A percentile compares a stretch with the other conserved stretches of the same genome.
phyloP scores from a whole-genome alignment of 129 eudicot species.

The Heracleum sosnowskyi region DNA sequence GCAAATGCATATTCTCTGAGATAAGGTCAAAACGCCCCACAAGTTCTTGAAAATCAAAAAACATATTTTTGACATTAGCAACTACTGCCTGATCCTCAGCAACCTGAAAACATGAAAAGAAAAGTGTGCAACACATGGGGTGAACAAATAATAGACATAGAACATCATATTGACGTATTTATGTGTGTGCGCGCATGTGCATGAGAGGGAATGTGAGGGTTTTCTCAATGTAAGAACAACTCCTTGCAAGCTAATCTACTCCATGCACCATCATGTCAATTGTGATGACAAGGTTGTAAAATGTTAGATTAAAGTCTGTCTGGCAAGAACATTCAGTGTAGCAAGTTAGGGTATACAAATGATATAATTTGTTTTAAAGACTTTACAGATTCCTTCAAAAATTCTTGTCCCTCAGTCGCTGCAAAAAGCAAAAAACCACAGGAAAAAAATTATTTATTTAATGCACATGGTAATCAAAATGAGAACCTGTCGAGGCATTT shows the following conservation, averaged over 20 bases:
- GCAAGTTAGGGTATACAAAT: no score
- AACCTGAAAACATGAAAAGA: constrained; percentile 36
- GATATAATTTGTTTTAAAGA: no score
- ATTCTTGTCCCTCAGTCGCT: constrained; percentile 52
- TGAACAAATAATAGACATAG: background rate
- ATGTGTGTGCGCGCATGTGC: background rate
- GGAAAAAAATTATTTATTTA: background rate
- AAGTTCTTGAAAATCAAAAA: constrained; percentile 25
- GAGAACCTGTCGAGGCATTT: background rate
- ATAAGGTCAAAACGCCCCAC: constrained; percentile 9
- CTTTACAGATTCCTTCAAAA: constrained; percentile 46
- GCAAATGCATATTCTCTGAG: no score
- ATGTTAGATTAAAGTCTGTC: no score
- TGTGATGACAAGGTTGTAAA: no score
- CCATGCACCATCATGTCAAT: no score
- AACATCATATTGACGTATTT: background rate
- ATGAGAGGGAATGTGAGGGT: no score
- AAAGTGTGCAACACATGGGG: background rate
- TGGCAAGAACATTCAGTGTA: no score
- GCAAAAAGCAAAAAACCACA: constrained; percentile 20
- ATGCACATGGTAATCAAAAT: no score
- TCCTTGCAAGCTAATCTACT: no score
- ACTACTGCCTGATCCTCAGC: constrained; percentile 54
- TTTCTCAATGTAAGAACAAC: no score
- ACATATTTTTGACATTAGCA: no score